A percentile compares a stretch with the other conserved stretches of the same genome.
phyloP scores from a whole-genome alignment of 139 green algal genomes.

The Volvox reticuliferus region DNA sequence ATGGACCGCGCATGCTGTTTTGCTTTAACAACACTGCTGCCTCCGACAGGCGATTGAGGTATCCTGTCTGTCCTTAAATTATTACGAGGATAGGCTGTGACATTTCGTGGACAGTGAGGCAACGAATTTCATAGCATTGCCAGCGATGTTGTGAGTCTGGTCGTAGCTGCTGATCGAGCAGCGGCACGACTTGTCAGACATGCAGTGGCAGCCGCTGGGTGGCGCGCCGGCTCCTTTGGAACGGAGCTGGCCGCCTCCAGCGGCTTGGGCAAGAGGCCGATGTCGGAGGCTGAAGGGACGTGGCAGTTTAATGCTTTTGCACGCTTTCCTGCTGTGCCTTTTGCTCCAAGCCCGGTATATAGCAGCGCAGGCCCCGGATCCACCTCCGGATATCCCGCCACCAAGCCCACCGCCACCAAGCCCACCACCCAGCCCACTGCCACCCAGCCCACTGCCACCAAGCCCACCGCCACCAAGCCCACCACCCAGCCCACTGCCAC shows the following conservation, averaged over 20 bases:
- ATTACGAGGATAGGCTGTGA: background rate
- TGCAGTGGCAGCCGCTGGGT: constrained; percentile 1
- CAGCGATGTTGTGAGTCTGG: constrained; percentile 12
- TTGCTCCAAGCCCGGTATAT: background rate
- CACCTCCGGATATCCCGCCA: background rate
- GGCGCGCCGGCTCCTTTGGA: background rate
- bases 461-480: background rate
- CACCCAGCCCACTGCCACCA: background rate
- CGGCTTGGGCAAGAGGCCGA: background rate
- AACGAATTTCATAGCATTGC: background rate
- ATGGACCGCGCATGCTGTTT: constrained; percentile 8
- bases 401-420: background rate
- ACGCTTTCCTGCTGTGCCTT: background rate
- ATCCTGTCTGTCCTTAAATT: background rate
- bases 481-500: background rate
- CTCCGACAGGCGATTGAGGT: background rate
- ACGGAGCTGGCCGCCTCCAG: constrained; percentile 9
- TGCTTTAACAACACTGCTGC: background rate
- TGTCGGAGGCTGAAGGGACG: background rate
- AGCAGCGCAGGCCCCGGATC: background rate
- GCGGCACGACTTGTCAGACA: background rate
- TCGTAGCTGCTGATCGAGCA: background rate
- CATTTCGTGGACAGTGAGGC: background rate
- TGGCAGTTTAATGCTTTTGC: background rate
- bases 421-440: background rate